Evolutionary conservation across 306 rosid species (phyloP), one percentile per base, ranked within the genome.

Genomic region (Cercis canadensis): DNA sequence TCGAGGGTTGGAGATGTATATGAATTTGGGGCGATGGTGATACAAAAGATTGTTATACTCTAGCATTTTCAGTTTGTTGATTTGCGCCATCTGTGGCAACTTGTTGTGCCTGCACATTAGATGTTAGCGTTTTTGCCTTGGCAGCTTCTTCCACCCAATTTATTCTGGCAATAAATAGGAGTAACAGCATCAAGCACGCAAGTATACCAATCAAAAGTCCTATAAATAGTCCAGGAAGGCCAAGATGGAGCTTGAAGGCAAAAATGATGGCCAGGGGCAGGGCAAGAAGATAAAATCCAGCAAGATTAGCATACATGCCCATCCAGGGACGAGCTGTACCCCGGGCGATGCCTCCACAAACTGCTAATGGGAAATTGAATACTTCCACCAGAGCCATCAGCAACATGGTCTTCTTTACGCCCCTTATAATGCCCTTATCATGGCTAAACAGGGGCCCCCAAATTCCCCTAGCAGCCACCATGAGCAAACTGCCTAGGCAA

Each of bases 261-360:
- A 90, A 81, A 62, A 83, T 60, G 74, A 84, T 77, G 1, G 82
- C 94, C 24, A 90, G 52, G 0, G 96, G 98, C 86, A 93, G 75
- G 3, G 97, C 92, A 67, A 90, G 62, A 16, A 85, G 77, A 66
- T 94, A 94, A 66, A 90, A 94, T 64, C 98, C 98, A 10, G 85
- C 89, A 33, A 89, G 47, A 78, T 80, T 85, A 5, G 96, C 94
- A 61, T 80, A 87, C 90, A 89, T 74, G 0, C 92, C 97, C 31
- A 94, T 34, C 90, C 90, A 82, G 2, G 97, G 98, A 65, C 85
- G 40, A 29, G 88, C 95, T 0, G 94, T 86, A 32, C 97, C 98
- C 17, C 97, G 73, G 18, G 87, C 86, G 66, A 94, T 87, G 49
- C 95, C 97, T 29, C 97, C 97, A 62, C 94, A 84, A 57, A 87